These are phyloP conservation scores for Rosa hybrid DNA, from an alignment of 331 rosid genomes.

Conservation along the genomic window DNA sequence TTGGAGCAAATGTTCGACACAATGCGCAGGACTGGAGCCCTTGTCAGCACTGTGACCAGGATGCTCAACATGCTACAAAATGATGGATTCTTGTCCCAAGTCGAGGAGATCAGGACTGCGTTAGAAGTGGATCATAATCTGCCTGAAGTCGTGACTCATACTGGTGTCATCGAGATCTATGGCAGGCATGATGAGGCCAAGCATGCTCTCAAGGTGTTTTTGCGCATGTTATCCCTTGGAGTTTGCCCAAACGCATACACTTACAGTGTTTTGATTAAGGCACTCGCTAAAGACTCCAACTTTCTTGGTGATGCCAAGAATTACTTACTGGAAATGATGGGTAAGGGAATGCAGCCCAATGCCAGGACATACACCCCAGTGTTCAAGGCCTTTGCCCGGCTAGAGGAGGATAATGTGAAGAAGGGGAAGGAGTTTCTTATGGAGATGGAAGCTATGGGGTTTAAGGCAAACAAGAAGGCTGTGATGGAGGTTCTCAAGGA, in stretches of 20 bases:
- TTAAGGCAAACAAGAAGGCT: conserved; percentile 59
- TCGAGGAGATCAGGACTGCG: conserved; percentile 52
- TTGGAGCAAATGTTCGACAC: conserved; percentile 60
- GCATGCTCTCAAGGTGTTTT: conserved; percentile 61
- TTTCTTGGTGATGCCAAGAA: conserved; percentile 49
- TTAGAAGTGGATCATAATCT: conserved; percentile 62
- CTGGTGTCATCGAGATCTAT: conserved; percentile 65
- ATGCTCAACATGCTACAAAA: conserved; percentile 9
- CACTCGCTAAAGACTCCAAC: conserved; percentile 39
- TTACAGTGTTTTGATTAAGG: conserved; percentile 52
- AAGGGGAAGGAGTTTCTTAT: conserved; percentile 53
- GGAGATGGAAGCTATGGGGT: conserved; percentile 54
- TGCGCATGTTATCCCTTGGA: conserved; percentile 73
- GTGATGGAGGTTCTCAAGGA: conserved; percentile 43
- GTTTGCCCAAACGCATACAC: conserved; percentile 70
- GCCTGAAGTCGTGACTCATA: conserved; percentile 76
- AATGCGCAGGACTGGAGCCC: conserved; percentile 56
- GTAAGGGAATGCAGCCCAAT: conserved; percentile 61
- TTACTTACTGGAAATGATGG: conserved; percentile 63
- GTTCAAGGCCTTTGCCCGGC: conserved; percentile 53
- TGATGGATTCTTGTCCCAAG: conserved; percentile 64
- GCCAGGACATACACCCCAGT: conserved; percentile 49
- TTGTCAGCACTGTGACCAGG: conserved; percentile 33
- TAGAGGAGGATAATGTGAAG: conserved; percentile 35
- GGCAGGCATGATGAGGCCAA: conserved; percentile 39